Evolutionary conservation across 2,329 filamentous ascomycete genomes (phyloP).

Genomic region (Aspergillus quadricinctus): DNA sequence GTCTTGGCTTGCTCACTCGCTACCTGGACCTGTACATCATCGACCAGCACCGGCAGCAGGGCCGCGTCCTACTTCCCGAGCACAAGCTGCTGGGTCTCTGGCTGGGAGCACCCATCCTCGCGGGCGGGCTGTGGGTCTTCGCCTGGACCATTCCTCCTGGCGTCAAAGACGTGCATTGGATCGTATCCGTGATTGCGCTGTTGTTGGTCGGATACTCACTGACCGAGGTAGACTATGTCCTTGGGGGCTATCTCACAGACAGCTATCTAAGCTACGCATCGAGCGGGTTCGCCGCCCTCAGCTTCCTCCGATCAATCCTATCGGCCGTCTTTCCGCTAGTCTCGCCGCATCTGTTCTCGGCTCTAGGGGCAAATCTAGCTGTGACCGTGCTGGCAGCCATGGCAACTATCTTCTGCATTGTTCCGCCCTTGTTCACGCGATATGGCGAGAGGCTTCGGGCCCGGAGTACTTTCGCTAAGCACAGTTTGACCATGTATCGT

Average conservation of each 20-base stretch:
- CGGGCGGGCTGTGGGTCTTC: slow-evolving; percentile 44
- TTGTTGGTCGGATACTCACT: slow-evolving; percentile 43
- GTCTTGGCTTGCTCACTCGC: slow-evolving; percentile 39
- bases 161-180: slow-evolving; percentile 30
- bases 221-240: slow-evolving; percentile 42
- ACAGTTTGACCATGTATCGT: slow-evolving; percentile 25
- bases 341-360: slow-evolving; percentile 34
- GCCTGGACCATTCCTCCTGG: slow-evolving; percentile 45
- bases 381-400: slow-evolving; percentile 35
- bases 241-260: slow-evolving; percentile 42
- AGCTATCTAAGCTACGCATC: slow-evolving; percentile 42
- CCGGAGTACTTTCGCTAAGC: slow-evolving; percentile 32
- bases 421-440: slow-evolving; percentile 29
- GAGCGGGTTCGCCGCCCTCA: slow-evolving; percentile 40
- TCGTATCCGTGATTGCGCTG: slow-evolving; percentile 37
- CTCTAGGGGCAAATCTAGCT: slow-evolving; percentile 35
- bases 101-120: slow-evolving; percentile 42
- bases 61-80: slow-evolving; percentile 34
- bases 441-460: slow-evolving; percentile 31
- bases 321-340: slow-evolving; percentile 39
- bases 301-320: slow-evolving; percentile 35
- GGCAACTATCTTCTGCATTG: slow-evolving; percentile 37
- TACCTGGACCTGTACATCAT: slow-evolving; percentile 38
- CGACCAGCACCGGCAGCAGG: slow-evolving; percentile 17
- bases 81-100: slow-evolving; percentile 47